Evolutionary conservation across 139 green algal species (phyloP).

Genomic region (Chlorella sorokiniana): DNA sequence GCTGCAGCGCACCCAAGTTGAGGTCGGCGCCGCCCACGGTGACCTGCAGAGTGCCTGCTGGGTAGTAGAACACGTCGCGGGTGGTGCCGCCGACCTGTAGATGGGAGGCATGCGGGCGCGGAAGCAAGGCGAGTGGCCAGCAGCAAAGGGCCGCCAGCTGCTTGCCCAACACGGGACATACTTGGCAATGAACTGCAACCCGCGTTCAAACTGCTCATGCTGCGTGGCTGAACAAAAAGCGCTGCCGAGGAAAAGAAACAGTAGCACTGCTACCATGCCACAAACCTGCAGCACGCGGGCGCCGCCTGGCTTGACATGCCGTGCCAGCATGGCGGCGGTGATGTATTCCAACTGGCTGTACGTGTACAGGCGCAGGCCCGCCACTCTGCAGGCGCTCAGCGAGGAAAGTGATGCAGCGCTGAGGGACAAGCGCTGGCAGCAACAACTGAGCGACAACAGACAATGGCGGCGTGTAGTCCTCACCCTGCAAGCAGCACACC

Average conservation of each 20-base stretch:
- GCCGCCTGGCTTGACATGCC: constrained; percentile 49
- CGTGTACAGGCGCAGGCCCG: constrained; percentile 37
- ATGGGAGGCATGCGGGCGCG: constrained; percentile 9
- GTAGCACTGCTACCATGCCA: not conserved
- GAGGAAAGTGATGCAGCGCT: not conserved
- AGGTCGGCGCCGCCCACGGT: constrained; percentile 8
- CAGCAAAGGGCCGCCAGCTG: too few species aligned
- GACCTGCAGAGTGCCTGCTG: constrained; percentile 26
- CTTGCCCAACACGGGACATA: not conserved
- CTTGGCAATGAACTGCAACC: not conserved
- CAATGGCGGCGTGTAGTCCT: not conserved
- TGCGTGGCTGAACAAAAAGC: not conserved
- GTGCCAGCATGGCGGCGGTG: constrained; percentile 62
- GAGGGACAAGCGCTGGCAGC: not conserved
- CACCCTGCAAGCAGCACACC: constrained; percentile 6
- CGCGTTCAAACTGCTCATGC: too few species aligned
- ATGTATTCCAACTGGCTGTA: constrained; percentile 70
- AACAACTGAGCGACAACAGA: not conserved
- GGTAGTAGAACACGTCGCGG: constrained; percentile 70
- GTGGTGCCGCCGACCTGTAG: constrained; percentile 65
- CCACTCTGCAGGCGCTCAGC: constrained; percentile 25
- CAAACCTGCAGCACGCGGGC: constrained; percentile 29
- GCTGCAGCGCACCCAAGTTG: not conserved
- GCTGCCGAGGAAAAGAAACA: not conserved
- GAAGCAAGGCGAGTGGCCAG: too few species aligned